phyloP scores from a whole-genome alignment of 371 early-diverging fungal species.

The Mortierella sp. region DNA sequence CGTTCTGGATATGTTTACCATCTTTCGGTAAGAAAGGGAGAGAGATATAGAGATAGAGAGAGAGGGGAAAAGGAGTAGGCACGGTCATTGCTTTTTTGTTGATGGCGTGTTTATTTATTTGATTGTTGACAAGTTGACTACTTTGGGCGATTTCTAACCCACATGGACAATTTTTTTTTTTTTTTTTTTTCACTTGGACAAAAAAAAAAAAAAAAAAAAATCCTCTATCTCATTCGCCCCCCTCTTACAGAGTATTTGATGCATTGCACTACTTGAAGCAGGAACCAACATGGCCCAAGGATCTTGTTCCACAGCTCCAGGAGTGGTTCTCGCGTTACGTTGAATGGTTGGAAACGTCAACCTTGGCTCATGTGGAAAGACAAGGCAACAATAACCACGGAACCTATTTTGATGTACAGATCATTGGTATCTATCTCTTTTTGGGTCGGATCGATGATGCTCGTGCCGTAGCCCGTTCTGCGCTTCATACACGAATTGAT shows the following conservation, averaged over 20 bases:
- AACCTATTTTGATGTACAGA: slow-evolving; percentile 61
- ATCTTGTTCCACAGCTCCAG: slow-evolving; percentile 49
- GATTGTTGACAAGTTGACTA: background rate
- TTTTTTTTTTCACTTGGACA: background rate
- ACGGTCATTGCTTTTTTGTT: background rate
- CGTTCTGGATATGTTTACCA: slow-evolving; percentile 58
- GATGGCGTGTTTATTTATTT: background rate
- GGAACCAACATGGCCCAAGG: slow-evolving; percentile 49
- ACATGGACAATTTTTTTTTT: background rate
- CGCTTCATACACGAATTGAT: slow-evolving; percentile 51
- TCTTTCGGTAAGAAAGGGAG: slow-evolving; percentile 40
- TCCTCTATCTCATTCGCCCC: background rate
- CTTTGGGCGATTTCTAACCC: background rate
- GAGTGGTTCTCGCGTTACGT: slow-evolving; percentile 60
- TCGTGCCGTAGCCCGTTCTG: slow-evolving; percentile 22
- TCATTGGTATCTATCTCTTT: slow-evolving; percentile 55
- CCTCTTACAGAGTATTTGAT: slow-evolving; percentile 35
- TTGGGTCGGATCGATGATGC: slow-evolving; percentile 51
- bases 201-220: background rate
- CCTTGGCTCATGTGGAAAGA: slow-evolving; percentile 55
- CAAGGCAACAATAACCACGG: slow-evolving; percentile 63
- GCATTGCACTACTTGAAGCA: slow-evolving; percentile 53
- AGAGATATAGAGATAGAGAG: too few relatives aligned
- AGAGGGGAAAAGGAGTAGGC: background rate
- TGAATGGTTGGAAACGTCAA: slow-evolving; percentile 58